A percentile compares a stretch with the other conserved stretches of the same genome.
phyloP scores from a whole-genome alignment of 2,329 filamentous ascomycete genomes.

The Anthostomella pinea region DNA sequence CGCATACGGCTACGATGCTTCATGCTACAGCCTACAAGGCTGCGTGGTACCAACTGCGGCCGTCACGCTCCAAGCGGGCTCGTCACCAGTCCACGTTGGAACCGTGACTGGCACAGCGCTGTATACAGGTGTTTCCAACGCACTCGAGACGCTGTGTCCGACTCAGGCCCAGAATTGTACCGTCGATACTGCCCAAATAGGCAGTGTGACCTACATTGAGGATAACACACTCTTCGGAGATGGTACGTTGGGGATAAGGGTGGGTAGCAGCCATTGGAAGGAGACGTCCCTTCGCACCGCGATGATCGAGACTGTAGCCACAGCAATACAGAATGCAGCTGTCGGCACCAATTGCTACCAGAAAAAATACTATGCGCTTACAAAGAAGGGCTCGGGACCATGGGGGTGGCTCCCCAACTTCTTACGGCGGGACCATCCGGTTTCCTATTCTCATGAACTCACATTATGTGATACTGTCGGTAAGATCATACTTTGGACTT shows the following conservation, averaged over 20 bases:
- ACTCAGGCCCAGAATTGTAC: slow-evolving; percentile 2
- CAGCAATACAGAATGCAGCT: slow-evolving; percentile 1
- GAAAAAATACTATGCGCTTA: not conserved
- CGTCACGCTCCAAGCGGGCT: slow-evolving; percentile 4
- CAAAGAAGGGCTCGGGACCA: not conserved
- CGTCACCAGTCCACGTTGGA: slow-evolving; percentile 2
- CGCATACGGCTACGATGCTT: too few species aligned
- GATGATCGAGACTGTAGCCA: slow-evolving; percentile 1
- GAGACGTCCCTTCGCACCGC: slow-evolving; percentile 1
- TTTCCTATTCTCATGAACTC: not conserved
- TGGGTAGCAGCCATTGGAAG: slow-evolving; percentile 5
- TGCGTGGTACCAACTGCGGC: not conserved
- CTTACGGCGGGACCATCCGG: slow-evolving; percentile 2
- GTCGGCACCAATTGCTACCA: slow-evolving; percentile 2
- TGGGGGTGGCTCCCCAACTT: slow-evolving; percentile 2
- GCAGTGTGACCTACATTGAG: not conserved
- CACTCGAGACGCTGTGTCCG: slow-evolving; percentile 3
- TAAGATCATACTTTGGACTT: too few species aligned
- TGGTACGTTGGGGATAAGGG: slow-evolving; percentile 1
- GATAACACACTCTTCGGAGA: not conserved
- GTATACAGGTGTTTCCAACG: slow-evolving; percentile 5
- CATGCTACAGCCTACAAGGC: slow-evolving; percentile 1
- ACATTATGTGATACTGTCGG: slow-evolving; percentile 1
- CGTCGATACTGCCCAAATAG: not conserved
- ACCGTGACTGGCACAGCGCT: slow-evolving; percentile 4